Conservation (phyloP, 129 eudicot species). For the Kitagawia praeruptora region DNA sequence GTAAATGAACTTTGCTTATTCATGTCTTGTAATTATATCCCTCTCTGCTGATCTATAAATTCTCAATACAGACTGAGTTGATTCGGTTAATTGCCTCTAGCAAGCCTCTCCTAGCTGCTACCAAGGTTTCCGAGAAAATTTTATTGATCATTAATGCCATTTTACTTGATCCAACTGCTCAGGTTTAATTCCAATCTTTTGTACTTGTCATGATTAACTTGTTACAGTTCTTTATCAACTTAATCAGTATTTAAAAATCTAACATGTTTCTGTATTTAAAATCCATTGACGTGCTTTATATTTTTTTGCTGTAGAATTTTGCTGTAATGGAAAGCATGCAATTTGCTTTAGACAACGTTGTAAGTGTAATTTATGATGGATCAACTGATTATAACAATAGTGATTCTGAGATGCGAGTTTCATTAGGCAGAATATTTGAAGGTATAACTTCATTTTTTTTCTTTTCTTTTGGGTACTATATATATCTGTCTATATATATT, state of each 20-base stretch:
- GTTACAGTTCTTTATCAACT: background rate
- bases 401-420: constrained; percentile 43
- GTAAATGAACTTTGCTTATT: background rate
- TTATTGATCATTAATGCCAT: constrained; percentile 43
- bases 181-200: constrained; percentile 31
- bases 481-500: no score
- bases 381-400: constrained; percentile 41
- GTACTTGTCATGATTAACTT: background rate
- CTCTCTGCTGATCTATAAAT: constrained; percentile 15
- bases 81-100: constrained; percentile 54
- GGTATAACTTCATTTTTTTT: constrained; percentile 28
- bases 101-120: constrained; percentile 74
- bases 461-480: background rate
- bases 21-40: background rate
- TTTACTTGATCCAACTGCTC: constrained; percentile 32
- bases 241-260: background rate
- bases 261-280: constrained; percentile 1
- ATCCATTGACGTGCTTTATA: constrained; percentile 8
- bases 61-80: constrained; percentile 68
- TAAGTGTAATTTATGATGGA: constrained; percentile 66
- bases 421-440: constrained; percentile 66
- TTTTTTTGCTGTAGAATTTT: constrained; percentile 46
- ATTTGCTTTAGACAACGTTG: constrained; percentile 61
- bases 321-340: constrained; percentile 82
- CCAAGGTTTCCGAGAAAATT: constrained; percentile 62